phyloP scores from a whole-genome alignment of 75 land plant genomes.

The Cupressus sempervirens region DNA sequence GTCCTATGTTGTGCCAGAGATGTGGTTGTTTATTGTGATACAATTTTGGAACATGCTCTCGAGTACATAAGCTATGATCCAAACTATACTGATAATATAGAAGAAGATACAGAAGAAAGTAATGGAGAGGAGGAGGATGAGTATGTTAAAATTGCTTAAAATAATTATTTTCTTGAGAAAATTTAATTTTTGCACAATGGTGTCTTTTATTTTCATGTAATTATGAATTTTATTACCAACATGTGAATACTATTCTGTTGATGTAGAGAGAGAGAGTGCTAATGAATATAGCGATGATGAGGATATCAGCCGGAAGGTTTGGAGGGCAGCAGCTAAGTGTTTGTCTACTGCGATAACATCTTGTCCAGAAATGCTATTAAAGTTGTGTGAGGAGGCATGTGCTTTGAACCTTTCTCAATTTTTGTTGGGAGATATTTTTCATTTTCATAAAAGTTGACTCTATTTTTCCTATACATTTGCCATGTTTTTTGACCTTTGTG shows the following conservation, averaged over 20 bases:
- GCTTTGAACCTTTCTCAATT: not conserved
- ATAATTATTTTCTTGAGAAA: not conserved
- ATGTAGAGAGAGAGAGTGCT: constrained; percentile 90
- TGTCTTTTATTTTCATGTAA: not conserved
- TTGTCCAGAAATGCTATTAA: constrained; percentile 88
- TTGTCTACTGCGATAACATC: constrained; percentile 87
- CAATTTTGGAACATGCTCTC: constrained; percentile 70
- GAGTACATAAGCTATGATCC: constrained; percentile 96
- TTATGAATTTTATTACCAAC: not conserved
- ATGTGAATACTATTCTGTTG: not conserved
- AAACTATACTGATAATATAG: constrained; percentile 97
- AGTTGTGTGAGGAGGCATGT: constrained; percentile 73
- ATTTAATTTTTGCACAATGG: not conserved
- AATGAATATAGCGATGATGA: constrained; percentile 99
- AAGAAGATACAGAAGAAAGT: constrained; percentile 95
- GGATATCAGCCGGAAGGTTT: constrained; percentile 98
- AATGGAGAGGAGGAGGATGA: constrained; percentile 92
- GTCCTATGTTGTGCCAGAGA: constrained; percentile 91
- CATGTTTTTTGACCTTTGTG: not conserved
- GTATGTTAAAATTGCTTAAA: constrained; percentile 16
- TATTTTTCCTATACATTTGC: not conserved
- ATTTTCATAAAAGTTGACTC: not conserved
- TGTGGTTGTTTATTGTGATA: constrained; percentile 78
- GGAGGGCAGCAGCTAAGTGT: constrained; percentile 98
- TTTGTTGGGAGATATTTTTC: not conserved